These are phyloP conservation scores for Elsinoe ampelina DNA, from an alignment of 2,329 filamentous ascomycete genomes.

Conservation along the genomic window DNA sequence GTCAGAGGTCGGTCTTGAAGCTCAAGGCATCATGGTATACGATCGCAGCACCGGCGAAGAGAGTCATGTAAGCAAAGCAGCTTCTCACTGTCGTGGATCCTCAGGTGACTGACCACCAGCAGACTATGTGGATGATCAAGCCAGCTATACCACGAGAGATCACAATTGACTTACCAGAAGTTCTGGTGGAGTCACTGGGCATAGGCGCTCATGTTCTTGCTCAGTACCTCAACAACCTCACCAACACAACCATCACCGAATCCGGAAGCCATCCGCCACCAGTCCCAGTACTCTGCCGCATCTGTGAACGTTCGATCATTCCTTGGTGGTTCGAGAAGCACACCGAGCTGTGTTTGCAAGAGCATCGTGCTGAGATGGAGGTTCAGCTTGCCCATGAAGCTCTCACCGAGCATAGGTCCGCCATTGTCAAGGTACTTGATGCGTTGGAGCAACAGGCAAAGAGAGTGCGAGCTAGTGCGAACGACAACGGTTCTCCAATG, in stretches of 20 bases:
- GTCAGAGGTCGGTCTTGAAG: constrained; percentile 65
- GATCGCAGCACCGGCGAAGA: constrained; percentile 77
- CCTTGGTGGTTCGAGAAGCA: constrained; percentile 99
- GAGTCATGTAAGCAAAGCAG: constrained; percentile 63
- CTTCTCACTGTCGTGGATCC: not conserved
- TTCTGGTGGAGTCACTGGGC: constrained; percentile 87
- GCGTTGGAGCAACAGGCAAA: constrained; percentile 72
- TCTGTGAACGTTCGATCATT: constrained; percentile 93
- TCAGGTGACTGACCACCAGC: constrained; percentile 21
- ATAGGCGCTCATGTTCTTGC: constrained; percentile 92
- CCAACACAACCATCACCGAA: constrained; percentile 70
- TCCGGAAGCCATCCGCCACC: constrained; percentile 70
- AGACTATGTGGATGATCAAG: constrained; percentile 99
- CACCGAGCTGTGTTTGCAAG: constrained; percentile 88
- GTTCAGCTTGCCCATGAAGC: constrained; percentile 93
- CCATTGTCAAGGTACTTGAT: constrained; percentile 91
- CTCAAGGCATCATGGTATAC: constrained; percentile 97
- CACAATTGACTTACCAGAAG: constrained; percentile 81
- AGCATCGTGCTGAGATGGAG: constrained; percentile 95
- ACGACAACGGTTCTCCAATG: constrained; percentile 37
- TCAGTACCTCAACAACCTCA: constrained; percentile 80
- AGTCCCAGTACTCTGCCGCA: constrained; percentile 80
- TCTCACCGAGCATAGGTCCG: constrained; percentile 82
- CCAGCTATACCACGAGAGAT: constrained; percentile 86
- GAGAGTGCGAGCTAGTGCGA: constrained; percentile 45